phyloP scores from a whole-genome alignment of 1,139 yeast species.

The Arxiozyma slooffiae region DNA sequence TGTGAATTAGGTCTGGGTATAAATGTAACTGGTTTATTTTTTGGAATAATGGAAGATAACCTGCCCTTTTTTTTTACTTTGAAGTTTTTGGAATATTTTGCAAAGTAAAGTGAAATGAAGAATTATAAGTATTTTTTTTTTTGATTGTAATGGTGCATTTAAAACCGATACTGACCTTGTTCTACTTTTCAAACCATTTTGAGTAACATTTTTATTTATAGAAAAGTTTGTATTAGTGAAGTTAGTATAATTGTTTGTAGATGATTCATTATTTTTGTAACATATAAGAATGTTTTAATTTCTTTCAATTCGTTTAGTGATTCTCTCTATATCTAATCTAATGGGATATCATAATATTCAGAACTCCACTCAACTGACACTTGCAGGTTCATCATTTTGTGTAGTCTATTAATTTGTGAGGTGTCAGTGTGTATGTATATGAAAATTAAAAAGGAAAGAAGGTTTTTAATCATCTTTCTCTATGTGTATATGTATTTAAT shows the following conservation, averaged over 20 bases:
- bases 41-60: background rate
- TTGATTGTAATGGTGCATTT: conserved; percentile 12
- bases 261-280: conserved; percentile 6
- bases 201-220: background rate
- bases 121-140: background rate
- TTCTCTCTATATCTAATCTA: conserved; percentile 29
- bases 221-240: background rate
- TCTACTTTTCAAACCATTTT: conserved; percentile 1
- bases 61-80: background rate
- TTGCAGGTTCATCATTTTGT: background rate
- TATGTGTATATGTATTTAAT: background rate
- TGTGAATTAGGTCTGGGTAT: background rate
- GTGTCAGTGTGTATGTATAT: background rate
- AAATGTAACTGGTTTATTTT: background rate
- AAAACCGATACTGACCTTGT: conserved; percentile 13
- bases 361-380: background rate
- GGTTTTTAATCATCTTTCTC: background rate
- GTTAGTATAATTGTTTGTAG: background rate
- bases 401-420: background rate
- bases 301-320: conserved; percentile 10
- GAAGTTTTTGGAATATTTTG: background rate
- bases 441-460: background rate
- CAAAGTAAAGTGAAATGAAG: background rate
- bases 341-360: conserved; percentile 25
- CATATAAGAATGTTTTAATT: conserved; percentile 6